Base-by-base conservation (phyloP, 805 yeast genomes). In the Metschnikowia bowlesiae region DNA sequence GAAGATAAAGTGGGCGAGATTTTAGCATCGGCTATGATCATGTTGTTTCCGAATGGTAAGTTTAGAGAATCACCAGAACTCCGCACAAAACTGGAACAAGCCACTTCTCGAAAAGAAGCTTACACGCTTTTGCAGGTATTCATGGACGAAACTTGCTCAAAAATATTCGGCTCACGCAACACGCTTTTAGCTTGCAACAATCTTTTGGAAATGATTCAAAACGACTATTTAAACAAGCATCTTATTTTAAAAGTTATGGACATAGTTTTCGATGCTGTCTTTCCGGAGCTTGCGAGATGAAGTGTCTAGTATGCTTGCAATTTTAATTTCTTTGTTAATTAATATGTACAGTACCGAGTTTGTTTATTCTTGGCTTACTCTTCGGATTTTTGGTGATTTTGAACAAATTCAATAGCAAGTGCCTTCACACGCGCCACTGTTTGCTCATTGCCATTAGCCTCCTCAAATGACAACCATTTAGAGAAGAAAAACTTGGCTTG, bases 401-500 rank as follows among this genome's bases (percentile, higher is more conserved):
- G 70, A 41, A 83, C 91, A 61, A 78, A 90, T 62, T 89, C 94
- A 39, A 83, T 81, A 32, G 98, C 98, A 71, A 86, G 87, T 16
- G 96, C 89, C 75, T 89, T 91, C 48, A 91, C 97, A 55, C 87
- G 84, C 55, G 88, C 94, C 49, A 81, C 80, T 46, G 85, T 80
- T 69, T 83, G 85, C 44, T 75, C 79, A 64, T 88, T 92, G 11
- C 79, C 82, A 48, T 73, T 64, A 54, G 78, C 79, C 62, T 86
- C 90, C 70, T 90, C 97, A 61, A 74, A 88, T 9, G 79, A 72
- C 53, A 90, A 80, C 97, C 97, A 91, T 66, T 92, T 92, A 60
- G 84, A 87, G 74, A 90, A 91, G 79, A 92, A 89, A 74, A 88
- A 89, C 70, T 89, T 90, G 60, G 96, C 97, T 71, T 90, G 97